phyloP scores from a whole-genome alignment of 2,329 filamentous ascomycete species.

The Fusarium chlamydosporum region DNA sequence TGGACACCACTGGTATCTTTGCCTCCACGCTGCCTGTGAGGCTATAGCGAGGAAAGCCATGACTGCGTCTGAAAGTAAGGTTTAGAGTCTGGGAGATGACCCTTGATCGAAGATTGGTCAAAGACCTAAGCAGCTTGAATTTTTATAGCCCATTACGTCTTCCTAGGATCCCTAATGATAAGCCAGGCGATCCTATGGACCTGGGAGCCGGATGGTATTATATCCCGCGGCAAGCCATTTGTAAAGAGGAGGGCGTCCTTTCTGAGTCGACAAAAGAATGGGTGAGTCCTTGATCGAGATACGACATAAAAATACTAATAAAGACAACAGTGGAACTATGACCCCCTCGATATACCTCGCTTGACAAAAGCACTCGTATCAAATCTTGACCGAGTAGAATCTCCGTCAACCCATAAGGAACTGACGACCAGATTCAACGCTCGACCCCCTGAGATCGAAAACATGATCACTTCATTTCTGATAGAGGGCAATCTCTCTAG shows the following conservation, averaged over 20 bases:
- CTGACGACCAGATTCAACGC: not conserved
- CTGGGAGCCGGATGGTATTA: not conserved
- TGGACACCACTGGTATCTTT: not conserved
- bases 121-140: not conserved
- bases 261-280: not conserved
- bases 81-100: not conserved
- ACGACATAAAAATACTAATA: not conserved
- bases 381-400: not conserved
- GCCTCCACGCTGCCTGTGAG: not conserved
- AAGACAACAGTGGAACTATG: not conserved
- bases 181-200: not conserved
- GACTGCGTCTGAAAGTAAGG: not conserved
- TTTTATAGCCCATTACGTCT: not conserved
- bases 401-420: not conserved
- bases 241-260: not conserved
- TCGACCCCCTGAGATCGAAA: not conserved
- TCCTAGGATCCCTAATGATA: not conserved
- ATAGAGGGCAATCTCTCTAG: not conserved
- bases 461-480: not conserved
- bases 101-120: not conserved
- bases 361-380: conserved; percentile 2
- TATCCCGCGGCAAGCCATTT: not conserved
- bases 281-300: not conserved
- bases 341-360: not conserved
- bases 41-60: not conserved